Percentiles rank a stretch among this genome's conserved stretches.
These are phyloP conservation scores for Lachancea thermotolerans DNA, from an alignment of 805 yeast genomes.

Conservation along the genomic window DNA sequence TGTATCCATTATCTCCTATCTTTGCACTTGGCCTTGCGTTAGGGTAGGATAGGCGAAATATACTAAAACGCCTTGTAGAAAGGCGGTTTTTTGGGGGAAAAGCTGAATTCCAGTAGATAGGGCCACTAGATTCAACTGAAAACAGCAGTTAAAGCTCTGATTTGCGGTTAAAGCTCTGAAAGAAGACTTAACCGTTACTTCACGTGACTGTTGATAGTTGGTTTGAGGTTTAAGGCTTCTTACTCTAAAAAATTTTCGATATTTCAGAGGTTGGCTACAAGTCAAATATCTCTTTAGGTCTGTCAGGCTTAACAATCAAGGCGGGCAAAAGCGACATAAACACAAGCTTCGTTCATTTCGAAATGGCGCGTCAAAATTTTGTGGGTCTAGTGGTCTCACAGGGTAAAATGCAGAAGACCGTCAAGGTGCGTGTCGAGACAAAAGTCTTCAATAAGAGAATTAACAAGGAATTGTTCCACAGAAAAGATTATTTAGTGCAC, in stretches of 20 bases:
- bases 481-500: slow-evolving; percentile 84
- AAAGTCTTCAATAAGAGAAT: slow-evolving; percentile 64
- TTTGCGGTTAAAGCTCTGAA: too few species aligned
- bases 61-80: background rate
- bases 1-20: slow-evolving; percentile 2
- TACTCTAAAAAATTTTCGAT: too few species aligned
- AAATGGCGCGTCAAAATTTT: slow-evolving; percentile 85
- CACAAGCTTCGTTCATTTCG: background rate
- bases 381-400: slow-evolving; percentile 91
- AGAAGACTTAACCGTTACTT: too few species aligned
- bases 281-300: too few species aligned
- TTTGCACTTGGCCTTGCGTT: background rate
- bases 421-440: slow-evolving; percentile 82
- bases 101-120: background rate
- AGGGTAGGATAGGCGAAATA: too few species aligned
- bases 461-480: slow-evolving; percentile 67
- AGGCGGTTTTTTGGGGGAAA: background rate
- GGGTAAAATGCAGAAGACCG: slow-evolving; percentile 93
- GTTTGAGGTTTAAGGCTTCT: too few species aligned
- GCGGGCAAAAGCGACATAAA: background rate
- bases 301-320: too few species aligned
- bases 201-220: too few species aligned
- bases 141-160: background rate
- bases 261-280: too few species aligned
- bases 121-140: background rate